Base-by-base conservation (phyloP, 2,329 filamentous ascomycete genomes). In the Botrytis hyacinthi region DNA sequence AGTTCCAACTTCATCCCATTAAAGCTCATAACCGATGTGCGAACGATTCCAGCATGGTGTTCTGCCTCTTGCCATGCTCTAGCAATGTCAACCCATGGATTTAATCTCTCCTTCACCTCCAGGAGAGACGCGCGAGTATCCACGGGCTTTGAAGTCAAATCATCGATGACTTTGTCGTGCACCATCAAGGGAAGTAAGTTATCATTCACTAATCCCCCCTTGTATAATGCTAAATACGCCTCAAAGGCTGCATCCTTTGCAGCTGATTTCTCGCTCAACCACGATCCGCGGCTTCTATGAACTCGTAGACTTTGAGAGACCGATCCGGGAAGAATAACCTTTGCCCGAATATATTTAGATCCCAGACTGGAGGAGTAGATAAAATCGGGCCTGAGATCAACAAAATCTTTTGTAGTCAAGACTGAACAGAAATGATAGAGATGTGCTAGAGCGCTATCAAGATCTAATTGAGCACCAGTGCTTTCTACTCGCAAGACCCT, bases 361-460 rank as follows among this genome's bases (percentile, higher is more conserved):
- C 74, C 86, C 85, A 44, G 88, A 83, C 57, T 89, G 18, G 65
- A 62, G 20, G 54, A 73, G 29, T 82, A 78, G n/a, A 84, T 79
- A 78, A 94, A 97, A 67, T 92, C 88, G 0, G 95, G 94, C 1
- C 87, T 84, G 29, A 84, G 83, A 76, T 94, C 89, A 10, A 90
- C 85, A 78, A 90, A 93, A 40, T 88, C 86, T 0, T 84, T 84
- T 0, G 83, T 46, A 12, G 78, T 77, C 0, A 94, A 81, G 0
- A 87, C 86, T 0, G 85, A 84, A 81, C 95, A 98, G 77, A 98
- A 97, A 81, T 97, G 93, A 65, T 92, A 85, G 1, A 98, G 86
- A 80, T 96, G 94, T n/a, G 86, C 82, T 66, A 91, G 88, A 0
- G 93, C 92, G 76, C 92, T 92, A 54, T 93, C 88, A 2, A 94